These are phyloP conservation scores for Astragalus membranaceus DNA, from an alignment of 306 rosid species.

Conservation along the genomic window DNA sequence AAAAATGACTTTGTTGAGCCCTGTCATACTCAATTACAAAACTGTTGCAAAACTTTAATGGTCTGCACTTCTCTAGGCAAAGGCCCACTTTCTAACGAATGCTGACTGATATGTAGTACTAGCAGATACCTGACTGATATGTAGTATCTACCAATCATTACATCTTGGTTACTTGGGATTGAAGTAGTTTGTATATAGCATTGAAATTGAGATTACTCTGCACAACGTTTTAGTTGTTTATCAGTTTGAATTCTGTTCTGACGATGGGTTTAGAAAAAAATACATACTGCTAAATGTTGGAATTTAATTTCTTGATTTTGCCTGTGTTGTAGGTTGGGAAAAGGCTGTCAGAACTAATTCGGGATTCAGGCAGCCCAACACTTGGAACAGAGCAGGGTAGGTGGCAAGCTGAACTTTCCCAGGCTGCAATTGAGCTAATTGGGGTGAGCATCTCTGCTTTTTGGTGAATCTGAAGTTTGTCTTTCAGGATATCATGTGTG, in stretches of 20 bases:
- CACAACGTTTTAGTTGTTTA: neutral
- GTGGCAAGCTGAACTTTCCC: constrained; percentile 98
- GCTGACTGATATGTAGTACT: neutral
- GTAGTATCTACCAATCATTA: neutral
- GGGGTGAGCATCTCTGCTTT: constrained; percentile 48
- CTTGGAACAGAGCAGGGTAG: constrained; percentile 85
- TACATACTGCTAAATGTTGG: neutral
- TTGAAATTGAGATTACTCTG: neutral
- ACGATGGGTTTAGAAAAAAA: neutral
- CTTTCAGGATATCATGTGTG: neutral
- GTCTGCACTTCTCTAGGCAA: neutral
- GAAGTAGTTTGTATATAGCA: neutral
- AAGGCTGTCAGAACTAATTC: constrained; percentile 83
- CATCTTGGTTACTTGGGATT: constrained; percentile 8
- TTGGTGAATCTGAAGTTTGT: neutral
- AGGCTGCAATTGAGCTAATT: constrained; percentile 95
- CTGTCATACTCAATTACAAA: neutral
- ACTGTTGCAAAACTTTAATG: neutral
- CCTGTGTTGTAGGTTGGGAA: constrained; percentile 74
- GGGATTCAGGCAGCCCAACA: constrained; percentile 85
- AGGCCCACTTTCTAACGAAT: neutral
- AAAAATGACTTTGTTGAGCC: neutral
- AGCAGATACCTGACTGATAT: neutral
- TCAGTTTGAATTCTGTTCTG: neutral
- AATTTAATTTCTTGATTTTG: constrained; percentile 1